Conservation (phyloP, 371 early-diverging fungal species). For the Smittium culicis region DNA sequence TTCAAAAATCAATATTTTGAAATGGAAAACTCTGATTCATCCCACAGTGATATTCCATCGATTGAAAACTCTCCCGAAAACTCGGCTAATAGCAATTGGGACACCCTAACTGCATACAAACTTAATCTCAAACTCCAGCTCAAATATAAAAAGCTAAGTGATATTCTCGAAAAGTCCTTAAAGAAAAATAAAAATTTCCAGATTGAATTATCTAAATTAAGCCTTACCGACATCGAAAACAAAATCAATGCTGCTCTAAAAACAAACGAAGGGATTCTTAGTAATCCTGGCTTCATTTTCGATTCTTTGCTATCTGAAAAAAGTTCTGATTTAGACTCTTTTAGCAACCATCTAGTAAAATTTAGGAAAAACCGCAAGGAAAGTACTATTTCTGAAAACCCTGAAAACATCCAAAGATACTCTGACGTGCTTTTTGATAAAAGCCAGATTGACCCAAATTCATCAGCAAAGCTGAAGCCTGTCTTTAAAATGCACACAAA, state of each 20-base stretch:
- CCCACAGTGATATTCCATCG: too few species aligned
- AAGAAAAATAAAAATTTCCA: not conserved
- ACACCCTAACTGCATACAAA: not conserved
- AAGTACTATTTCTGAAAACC: not conserved
- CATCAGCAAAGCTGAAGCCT: slow-evolving; percentile 30
- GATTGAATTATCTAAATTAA: not conserved
- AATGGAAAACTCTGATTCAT: too few species aligned
- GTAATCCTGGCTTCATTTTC: not conserved
- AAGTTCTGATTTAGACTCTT: not conserved
- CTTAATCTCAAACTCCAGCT: not conserved
- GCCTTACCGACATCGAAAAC: not conserved
- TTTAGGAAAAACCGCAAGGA: not conserved
- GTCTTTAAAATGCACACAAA: slow-evolving; percentile 20
- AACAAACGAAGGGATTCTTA: not conserved
- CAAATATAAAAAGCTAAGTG: not conserved
- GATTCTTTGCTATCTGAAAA: not conserved
- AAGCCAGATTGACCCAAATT: slow-evolving; percentile 31
- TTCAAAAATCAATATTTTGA: too few species aligned
- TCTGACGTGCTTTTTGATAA: not conserved
- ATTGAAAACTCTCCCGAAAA: too few species aligned
- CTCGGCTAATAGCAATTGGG: not conserved
- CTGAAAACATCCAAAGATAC: not conserved
- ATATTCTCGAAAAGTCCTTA: not conserved
- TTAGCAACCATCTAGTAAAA: not conserved
- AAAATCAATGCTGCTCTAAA: not conserved